Conservation (phyloP, 345 rosid genomes). For the Lepidium didymum region DNA sequence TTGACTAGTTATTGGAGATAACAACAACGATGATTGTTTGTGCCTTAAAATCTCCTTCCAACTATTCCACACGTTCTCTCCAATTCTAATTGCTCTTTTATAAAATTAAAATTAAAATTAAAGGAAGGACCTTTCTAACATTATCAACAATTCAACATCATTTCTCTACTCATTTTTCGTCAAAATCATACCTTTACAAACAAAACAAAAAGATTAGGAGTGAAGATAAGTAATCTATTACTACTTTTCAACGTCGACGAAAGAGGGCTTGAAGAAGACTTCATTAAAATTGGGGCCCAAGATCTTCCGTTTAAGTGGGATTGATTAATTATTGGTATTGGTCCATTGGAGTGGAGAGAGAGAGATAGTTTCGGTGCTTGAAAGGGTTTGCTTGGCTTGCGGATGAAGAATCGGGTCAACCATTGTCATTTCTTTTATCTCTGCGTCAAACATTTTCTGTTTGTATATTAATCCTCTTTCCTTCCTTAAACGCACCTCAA, state of each 20-base stretch:
- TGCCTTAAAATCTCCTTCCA: constrained; percentile 4
- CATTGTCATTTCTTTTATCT: neutral
- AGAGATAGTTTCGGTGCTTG: constrained; percentile 4
- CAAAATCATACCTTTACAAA: too few relatives aligned
- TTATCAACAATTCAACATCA: too few relatives aligned
- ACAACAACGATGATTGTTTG: neutral
- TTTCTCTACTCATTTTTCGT: too few relatives aligned
- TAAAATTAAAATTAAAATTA: too few relatives aligned
- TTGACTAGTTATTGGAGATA: neutral
- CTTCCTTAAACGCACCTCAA: neutral
- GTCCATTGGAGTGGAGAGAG: neutral
- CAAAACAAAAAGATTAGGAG: too few relatives aligned
- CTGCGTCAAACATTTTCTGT: neutral
- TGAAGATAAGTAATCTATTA: too few relatives aligned
- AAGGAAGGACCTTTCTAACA: too few relatives aligned
- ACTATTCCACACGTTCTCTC: constrained; percentile 27
- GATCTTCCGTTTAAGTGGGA: too few relatives aligned
- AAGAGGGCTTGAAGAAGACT: too few relatives aligned
- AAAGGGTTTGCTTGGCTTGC: constrained; percentile 20
- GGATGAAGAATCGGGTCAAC: constrained; percentile 14
- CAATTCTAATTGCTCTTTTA: neutral
- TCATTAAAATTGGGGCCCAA: too few relatives aligned
- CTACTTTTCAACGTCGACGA: too few relatives aligned
- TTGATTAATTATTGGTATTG: too few relatives aligned
- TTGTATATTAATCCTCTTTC: neutral